Base-by-base conservation (phyloP, 441 rosid species). In the Gossypium laxum region DNA sequence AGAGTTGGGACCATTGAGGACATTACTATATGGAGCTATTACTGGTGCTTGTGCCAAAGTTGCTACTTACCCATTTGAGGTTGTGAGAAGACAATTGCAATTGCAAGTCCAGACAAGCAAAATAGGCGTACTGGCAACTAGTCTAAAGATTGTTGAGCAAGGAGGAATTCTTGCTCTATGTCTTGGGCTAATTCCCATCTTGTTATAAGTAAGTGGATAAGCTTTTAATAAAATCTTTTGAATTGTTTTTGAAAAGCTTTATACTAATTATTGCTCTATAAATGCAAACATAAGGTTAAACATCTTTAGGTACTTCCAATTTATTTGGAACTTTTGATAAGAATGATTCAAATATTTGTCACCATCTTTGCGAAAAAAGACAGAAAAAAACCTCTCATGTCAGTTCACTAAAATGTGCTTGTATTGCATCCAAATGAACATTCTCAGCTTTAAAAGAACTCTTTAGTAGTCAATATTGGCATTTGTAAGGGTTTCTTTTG, bases 1-100 rank as follows among this genome's bases (percentile, higher is more conserved):
- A 3, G 95, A 89, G 82, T 75, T 91, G 82, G 90, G 93, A 72
- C 88, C 91, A 17, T 24, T 84, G 2, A 81, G 91, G 79, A 91
- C 97, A 30, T 82, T 89, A 52, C 47, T 91, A 2, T 85, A 91
- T 56, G 97, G 93, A 63, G 97, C 95, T 61, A 5, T 89, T 28
- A 78, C 93, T 10, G 91, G 97, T 71, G 97, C 95, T 61, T 89
- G 95, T 80, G 87, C 97, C 4, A 93, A 91, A 80, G 91, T 85
- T 74, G 84, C 89, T 6, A 88, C 93, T 12, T 91, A 88, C 71
- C 91, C 95, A 5, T 89, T 89, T 72, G 97, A 88, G 83, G 91
- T 85, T 61, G 87, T 89, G 63, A 85, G 95, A 74, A 81, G 97
- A 50, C 87, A 81, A 76, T 91, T 91, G 76, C 97, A 91, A 71